These are phyloP conservation scores for Sporobolomyces phaffii DNA, from an alignment of 768 basidiomycete genomes.

Conservation along the genomic window DNA sequence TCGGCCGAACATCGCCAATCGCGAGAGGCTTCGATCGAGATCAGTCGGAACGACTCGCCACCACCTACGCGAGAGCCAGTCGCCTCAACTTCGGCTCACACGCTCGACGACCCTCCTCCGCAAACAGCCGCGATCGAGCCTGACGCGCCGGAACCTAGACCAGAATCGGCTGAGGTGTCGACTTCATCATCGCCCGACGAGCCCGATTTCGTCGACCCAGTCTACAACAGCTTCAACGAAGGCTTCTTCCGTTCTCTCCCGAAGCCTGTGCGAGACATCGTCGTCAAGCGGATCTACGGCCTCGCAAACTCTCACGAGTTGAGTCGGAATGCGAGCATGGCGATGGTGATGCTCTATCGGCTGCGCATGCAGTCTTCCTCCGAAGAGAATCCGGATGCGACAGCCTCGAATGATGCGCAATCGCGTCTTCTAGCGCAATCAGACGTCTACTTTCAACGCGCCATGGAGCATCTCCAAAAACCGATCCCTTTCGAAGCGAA, in stretches of 20 bases:
- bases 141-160: neutral
- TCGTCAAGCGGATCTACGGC: conserved; percentile 9
- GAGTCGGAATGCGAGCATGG: conserved; percentile 19
- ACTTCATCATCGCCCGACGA: neutral
- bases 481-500: conserved; percentile 36
- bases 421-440: conserved; percentile 22
- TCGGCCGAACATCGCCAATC: neutral
- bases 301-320: conserved; percentile 29
- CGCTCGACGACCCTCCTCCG: neutral
- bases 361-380: conserved; percentile 18
- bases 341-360: conserved; percentile 34
- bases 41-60: neutral
- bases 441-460: conserved; percentile 27
- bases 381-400: neutral
- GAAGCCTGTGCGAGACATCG: conserved; percentile 27
- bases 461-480: conserved; percentile 24
- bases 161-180: neutral
- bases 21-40: neutral
- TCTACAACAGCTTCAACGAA: conserved; percentile 26
- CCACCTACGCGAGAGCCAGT: neutral
- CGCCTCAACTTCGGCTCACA: neutral
- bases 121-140: neutral
- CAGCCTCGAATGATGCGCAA: conserved; percentile 5
- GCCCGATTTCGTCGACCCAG: neutral
- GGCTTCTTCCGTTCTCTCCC: conserved; percentile 35